phyloP scores from a whole-genome alignment of 2,329 filamentous ascomycete genomes.

The Xylariales sp. region DNA sequence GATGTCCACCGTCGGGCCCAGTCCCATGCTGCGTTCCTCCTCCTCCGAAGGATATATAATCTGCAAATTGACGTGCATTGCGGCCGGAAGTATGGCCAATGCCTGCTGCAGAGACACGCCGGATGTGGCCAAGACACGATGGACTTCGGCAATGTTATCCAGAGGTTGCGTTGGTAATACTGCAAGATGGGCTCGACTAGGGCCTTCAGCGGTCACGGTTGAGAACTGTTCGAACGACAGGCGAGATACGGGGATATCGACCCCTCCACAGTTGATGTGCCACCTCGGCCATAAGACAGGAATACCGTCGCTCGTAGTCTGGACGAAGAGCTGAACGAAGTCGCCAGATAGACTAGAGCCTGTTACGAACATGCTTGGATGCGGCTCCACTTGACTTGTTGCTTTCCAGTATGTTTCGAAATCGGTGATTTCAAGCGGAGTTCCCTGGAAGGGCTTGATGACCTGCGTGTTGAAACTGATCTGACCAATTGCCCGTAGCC shows the following conservation, averaged over 20 bases:
- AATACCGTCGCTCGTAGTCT: constrained; percentile 81
- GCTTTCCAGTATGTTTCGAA: constrained; percentile 99
- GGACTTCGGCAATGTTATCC: constrained; percentile 58
- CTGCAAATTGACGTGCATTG: constrained; percentile 88
- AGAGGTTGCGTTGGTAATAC: constrained; percentile 41
- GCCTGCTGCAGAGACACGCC: constrained; percentile 79
- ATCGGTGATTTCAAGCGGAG: constrained; percentile 91
- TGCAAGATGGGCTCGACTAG: constrained; percentile 38
- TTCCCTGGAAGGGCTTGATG: constrained; percentile 90
- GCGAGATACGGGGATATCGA: constrained; percentile 78
- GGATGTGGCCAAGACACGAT: constrained; percentile 67
- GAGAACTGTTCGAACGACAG: constrained; percentile 71
- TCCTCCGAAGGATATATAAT: constrained; percentile 75
- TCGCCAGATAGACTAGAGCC: constrained; percentile 95
- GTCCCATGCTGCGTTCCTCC: constrained; percentile 65
- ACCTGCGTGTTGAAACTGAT: constrained; percentile 94
- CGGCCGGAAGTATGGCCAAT: constrained; percentile 66
- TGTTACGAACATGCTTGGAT: constrained; percentile 82
- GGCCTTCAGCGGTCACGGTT: constrained; percentile 40
- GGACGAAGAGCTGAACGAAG: constrained; percentile 86
- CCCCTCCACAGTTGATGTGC: constrained; percentile 68
- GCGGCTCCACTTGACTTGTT: constrained; percentile 85
- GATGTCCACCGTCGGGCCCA: constrained; percentile 74
- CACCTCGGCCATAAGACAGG: constrained; percentile 86
- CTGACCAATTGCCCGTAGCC: constrained; percentile 85